phyloP scores from a whole-genome alignment of 2,329 filamentous ascomycete species.

The Monosporascus sp. region DNA sequence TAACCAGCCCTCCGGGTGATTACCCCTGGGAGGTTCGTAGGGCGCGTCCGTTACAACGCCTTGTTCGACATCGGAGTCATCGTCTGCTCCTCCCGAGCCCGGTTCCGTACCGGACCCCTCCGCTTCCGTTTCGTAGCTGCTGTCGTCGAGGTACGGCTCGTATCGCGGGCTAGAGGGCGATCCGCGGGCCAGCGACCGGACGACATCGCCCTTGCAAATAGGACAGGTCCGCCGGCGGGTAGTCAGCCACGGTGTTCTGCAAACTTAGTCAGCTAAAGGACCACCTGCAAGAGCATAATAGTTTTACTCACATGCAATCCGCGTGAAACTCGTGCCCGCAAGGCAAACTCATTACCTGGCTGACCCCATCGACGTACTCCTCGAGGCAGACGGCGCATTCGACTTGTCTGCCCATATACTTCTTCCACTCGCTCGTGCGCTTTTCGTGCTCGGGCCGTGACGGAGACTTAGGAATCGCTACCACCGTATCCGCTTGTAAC shows the following conservation, averaged over 20 bases:
- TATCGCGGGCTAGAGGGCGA: slow-evolving; percentile 47
- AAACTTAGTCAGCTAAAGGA: slow-evolving; percentile 20
- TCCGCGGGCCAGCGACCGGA: slow-evolving; percentile 58
- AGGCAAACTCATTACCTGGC: slow-evolving; percentile 91
- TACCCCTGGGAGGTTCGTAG: slow-evolving; percentile 26
- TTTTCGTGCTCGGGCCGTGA: slow-evolving; percentile 44
- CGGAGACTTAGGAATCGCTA: slow-evolving; percentile 32
- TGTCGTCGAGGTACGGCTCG: slow-evolving; percentile 51
- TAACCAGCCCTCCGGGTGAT: not conserved
- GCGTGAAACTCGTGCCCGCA: slow-evolving; percentile 98
- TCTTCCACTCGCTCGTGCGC: slow-evolving; percentile 54
- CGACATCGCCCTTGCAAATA: slow-evolving; percentile 97
- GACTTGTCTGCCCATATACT: slow-evolving; percentile 63
- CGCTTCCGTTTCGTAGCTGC: slow-evolving; percentile 37
- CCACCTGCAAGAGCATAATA: not conserved
- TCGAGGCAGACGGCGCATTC: slow-evolving; percentile 97
- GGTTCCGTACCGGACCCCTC: slow-evolving; percentile 17
- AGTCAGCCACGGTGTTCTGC: slow-evolving; percentile 90
- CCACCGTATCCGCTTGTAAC: slow-evolving; percentile 36
- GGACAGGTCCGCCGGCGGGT: slow-evolving; percentile 94
- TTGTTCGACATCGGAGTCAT: not conserved
- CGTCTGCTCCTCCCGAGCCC: slow-evolving; percentile 2
- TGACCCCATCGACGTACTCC: slow-evolving; percentile 92
- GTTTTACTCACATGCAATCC: slow-evolving; percentile 78
- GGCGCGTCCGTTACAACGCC: not conserved